Evolutionary conservation across 768 basidiomycete genomes (phyloP).

Genomic region (Boletus tomentosulus): DNA sequence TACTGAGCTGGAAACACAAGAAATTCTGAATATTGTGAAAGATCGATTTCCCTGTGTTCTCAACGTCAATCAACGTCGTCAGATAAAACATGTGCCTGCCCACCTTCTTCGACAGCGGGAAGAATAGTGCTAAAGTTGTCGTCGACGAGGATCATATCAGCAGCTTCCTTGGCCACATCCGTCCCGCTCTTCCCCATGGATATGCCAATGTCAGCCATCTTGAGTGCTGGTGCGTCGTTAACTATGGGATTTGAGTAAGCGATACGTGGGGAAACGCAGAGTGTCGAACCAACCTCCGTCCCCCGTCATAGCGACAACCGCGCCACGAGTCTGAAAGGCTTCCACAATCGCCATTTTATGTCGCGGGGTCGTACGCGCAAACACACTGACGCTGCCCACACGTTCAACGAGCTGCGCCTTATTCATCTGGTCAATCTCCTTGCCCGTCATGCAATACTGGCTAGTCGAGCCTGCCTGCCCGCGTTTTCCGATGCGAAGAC

Average conservation of each 20-base stretch:
- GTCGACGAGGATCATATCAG: conserved; percentile 94
- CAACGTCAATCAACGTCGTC: not conserved
- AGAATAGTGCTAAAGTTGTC: conserved; percentile 96
- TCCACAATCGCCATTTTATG: conserved; percentile 98
- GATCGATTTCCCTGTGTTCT: conserved; percentile 77
- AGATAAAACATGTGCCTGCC: conserved; percentile 4
- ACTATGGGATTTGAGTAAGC: conserved; percentile 40
- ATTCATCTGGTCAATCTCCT: conserved; percentile 80
- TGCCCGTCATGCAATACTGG: conserved; percentile 67
- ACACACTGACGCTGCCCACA: conserved; percentile 80
- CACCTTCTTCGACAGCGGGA: conserved; percentile 91
- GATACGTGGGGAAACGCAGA: not conserved
- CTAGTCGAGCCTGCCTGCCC: conserved; percentile 26
- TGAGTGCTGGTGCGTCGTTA: conserved; percentile 94
- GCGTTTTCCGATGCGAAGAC: conserved; percentile 60
- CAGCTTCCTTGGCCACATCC: conserved; percentile 97
- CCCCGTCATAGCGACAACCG: conserved; percentile 95
- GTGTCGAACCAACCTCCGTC: conserved; percentile 74
- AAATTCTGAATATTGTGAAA: conserved; percentile 99
- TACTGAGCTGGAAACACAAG: conserved; percentile 93
- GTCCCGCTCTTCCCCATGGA: conserved; percentile 99
- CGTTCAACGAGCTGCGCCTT: conserved; percentile 78
- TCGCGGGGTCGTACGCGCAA: conserved; percentile 92
- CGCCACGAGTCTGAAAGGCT: conserved; percentile 86
- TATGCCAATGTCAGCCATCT: conserved; percentile 97